Conservation (phyloP, 2,329 filamentous ascomycete genomes). For the Escovopsis sp. region DNA sequence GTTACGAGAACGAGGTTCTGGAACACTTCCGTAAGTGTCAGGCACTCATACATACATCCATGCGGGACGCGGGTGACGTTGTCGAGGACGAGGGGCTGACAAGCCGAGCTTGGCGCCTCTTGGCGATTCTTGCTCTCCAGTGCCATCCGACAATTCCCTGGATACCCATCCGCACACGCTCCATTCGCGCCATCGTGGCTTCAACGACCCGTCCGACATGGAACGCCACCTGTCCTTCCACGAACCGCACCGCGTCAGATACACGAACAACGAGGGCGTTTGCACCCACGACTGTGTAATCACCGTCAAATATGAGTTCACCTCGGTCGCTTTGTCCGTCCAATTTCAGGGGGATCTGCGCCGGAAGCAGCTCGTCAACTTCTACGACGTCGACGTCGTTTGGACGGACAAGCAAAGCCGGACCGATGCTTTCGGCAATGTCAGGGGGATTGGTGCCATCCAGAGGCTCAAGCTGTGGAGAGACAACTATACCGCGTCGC, state of each 20-base stretch:
- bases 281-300: conserved; percentile 33
- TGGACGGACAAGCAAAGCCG: conserved; percentile 36
- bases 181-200: conserved; percentile 35
- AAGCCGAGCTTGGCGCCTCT: conserved; percentile 1
- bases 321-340: conserved; percentile 30
- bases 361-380: conserved; percentile 32
- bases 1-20: conserved; percentile 35
- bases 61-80: neutral
- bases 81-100: neutral
- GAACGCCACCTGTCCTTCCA: conserved; percentile 34
- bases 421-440: conserved; percentile 34
- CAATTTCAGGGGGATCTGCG: conserved; percentile 36
- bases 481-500: conserved; percentile 31
- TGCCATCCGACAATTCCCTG: conserved; percentile 29
- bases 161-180: conserved; percentile 34
- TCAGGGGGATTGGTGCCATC: conserved; percentile 35
- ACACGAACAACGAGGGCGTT: conserved; percentile 30
- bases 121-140: conserved; percentile 13
- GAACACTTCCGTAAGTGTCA: conserved; percentile 33
- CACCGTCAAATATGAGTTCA: conserved; percentile 36
- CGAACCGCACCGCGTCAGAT: conserved; percentile 33
- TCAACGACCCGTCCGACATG: conserved; percentile 33
- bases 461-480: conserved; percentile 39
- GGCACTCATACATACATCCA: neutral
- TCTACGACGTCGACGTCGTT: conserved; percentile 37